Conservation (phyloP, 1,139 yeast species). For the Suhomyces yuchorum region DNA sequence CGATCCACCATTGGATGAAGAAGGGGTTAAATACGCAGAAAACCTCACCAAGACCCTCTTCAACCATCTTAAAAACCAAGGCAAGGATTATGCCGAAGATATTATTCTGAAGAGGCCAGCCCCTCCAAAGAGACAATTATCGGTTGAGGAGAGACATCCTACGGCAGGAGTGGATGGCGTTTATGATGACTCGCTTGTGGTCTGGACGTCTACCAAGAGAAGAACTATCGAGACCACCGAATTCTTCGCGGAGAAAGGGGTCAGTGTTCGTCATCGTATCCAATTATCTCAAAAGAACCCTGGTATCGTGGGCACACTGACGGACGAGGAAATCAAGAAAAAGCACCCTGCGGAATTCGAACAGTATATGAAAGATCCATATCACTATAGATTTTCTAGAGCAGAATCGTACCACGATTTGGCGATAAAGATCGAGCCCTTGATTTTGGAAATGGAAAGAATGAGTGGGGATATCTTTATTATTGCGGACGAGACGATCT, state of each 20-base stretch:
- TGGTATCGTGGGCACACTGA: slow-evolving; percentile 77
- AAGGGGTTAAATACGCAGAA: slow-evolving; percentile 57
- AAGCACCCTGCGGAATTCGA: slow-evolving; percentile 71
- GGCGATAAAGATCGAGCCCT: slow-evolving; percentile 91
- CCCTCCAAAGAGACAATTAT: slow-evolving; percentile 21
- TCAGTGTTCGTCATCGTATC: slow-evolving; percentile 70
- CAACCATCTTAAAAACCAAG: slow-evolving; percentile 36
- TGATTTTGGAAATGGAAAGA: slow-evolving; percentile 89
- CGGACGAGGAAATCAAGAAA: slow-evolving; percentile 57
- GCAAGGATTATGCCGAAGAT: slow-evolving; percentile 31
- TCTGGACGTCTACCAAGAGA: slow-evolving; percentile 91
- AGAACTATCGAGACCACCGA: slow-evolving; percentile 82
- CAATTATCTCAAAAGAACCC: slow-evolving; percentile 89
- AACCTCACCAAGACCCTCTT: slow-evolving; percentile 40
- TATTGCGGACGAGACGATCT: slow-evolving; percentile 90
- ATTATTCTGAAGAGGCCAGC: slow-evolving; percentile 16
- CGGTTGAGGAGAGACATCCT: slow-evolving; percentile 39
- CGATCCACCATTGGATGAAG: slow-evolving; percentile 69
- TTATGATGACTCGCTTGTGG: slow-evolving; percentile 57
- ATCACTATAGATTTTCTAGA: slow-evolving; percentile 88
- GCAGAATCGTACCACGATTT: slow-evolving; percentile 95
- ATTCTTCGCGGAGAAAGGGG: slow-evolving; percentile 55
- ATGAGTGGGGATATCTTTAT: slow-evolving; percentile 84
- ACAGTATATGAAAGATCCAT: slow-evolving; percentile 74
- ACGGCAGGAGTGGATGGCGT: slow-evolving; percentile 53